Evolutionary conservation across 306 rosid species (phyloP).

Genomic region (Ammopiptanthus mongolicus): DNA sequence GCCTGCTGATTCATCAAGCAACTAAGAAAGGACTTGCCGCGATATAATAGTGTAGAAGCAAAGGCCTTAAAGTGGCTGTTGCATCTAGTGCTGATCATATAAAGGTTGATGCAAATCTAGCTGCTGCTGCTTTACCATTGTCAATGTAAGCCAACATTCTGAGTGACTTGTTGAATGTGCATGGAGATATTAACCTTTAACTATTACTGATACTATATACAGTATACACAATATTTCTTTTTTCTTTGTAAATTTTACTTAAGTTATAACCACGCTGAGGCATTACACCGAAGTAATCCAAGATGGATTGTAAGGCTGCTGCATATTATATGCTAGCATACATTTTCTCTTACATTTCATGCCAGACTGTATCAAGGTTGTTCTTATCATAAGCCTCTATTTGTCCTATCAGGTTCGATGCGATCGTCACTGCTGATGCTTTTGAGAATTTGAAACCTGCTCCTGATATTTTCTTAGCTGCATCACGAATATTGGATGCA

Average conservation of each 20-base stretch:
- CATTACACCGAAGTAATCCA: conserved; percentile 12
- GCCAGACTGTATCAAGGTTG: conserved; percentile 1
- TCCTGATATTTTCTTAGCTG: conserved; percentile 94
- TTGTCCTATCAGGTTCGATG: conserved; percentile 77
- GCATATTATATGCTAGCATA: background rate
- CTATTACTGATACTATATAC: background rate
- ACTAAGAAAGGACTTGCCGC: conserved; percentile 17
- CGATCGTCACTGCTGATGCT: conserved; percentile 94
- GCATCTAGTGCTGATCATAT: conserved; percentile 98
- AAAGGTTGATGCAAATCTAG: conserved; percentile 95
- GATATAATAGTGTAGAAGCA: conserved; percentile 65
- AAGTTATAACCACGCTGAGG: background rate
- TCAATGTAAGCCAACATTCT: conserved; percentile 62
- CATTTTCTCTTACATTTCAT: background rate
- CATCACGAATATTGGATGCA: conserved; percentile 70
- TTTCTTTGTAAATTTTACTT: background rate
- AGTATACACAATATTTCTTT: background rate
- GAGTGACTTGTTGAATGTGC: conserved; percentile 8
- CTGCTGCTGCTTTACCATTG: conserved; percentile 81
- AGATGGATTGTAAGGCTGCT: background rate
- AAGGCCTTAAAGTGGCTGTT: conserved; percentile 98
- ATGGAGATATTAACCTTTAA: conserved; percentile 10
- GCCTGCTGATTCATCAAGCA: conserved; percentile 19
- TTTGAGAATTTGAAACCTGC: conserved; percentile 97
- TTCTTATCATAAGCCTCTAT: conserved; percentile 5